Evolutionary conservation across 225 moss, liverwort and hornwort genomes (phyloP).

Genomic region (Neckera pumila): DNA sequence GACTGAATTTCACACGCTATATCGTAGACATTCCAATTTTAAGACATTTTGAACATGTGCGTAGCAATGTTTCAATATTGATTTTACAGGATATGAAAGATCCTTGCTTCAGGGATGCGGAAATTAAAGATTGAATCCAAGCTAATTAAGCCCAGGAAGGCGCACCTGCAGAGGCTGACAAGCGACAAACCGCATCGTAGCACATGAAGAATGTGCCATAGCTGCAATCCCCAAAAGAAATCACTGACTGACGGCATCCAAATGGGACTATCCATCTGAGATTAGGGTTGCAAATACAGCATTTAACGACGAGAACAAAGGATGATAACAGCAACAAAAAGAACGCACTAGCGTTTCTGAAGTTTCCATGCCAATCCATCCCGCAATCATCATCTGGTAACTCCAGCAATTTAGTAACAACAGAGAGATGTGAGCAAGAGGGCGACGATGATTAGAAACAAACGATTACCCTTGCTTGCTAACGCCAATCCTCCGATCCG

Average conservation of each 20-base stretch:
- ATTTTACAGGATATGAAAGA: background rate
- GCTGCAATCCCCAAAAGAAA: background rate
- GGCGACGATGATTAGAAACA: background rate
- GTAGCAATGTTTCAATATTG: background rate
- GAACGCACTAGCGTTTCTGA: too few species aligned
- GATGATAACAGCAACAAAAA: background rate
- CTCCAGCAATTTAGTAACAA: background rate
- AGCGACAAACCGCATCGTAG: background rate
- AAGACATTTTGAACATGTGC: background rate
- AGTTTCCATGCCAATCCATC: background rate
- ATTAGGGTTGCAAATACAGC: background rate
- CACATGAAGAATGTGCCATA: background rate
- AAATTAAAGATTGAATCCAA: background rate
- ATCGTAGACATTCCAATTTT: background rate
- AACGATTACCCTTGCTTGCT: background rate
- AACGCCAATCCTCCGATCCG: background rate
- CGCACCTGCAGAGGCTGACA: conserved; percentile 1
- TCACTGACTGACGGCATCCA: background rate
- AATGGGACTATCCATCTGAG: background rate
- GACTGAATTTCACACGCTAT: background rate
- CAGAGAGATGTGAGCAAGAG: background rate
- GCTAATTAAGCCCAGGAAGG: background rate
- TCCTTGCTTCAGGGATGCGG: background rate
- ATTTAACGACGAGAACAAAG: background rate
- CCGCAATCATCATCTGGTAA: background rate